Conservation (phyloP, 805 yeast species). For the Lachancea mirantina region DNA sequence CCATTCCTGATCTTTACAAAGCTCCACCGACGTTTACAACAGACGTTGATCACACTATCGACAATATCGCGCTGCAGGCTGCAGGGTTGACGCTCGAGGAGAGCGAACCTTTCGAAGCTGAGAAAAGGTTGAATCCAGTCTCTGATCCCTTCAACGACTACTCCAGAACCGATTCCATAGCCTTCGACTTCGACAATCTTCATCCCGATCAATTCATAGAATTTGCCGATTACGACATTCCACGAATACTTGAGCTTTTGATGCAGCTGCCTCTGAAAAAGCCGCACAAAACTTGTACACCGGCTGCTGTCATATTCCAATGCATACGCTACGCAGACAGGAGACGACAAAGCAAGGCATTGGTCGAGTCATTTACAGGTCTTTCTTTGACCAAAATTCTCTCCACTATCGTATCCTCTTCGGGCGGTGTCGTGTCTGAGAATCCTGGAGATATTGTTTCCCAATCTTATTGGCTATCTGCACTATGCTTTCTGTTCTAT, state of each 20-base stretch:
- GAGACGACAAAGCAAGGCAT: constrained; percentile 45
- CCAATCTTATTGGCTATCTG: constrained; percentile 84
- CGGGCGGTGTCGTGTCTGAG: constrained; percentile 40
- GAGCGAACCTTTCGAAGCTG: background rate
- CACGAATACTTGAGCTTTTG: constrained; percentile 62
- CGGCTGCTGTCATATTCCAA: constrained; percentile 66
- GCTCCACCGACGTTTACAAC: constrained; percentile 13
- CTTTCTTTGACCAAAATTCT: constrained; percentile 56
- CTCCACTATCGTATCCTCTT: constrained; percentile 50
- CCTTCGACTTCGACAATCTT: constrained; percentile 50
- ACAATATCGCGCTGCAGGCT: constrained; percentile 35
- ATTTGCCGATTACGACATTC: constrained; percentile 58
- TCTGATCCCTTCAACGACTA: constrained; percentile 18
- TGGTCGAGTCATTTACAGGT: constrained; percentile 53
- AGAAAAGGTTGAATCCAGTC: constrained; percentile 21
- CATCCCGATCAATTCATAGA: constrained; percentile 53
- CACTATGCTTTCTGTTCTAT: constrained; percentile 67
- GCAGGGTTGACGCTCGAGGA: constrained; percentile 28
- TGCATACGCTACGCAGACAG: constrained; percentile 61
- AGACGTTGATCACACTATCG: constrained; percentile 29
- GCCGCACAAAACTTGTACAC: constrained; percentile 41
- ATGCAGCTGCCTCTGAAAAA: constrained; percentile 51
- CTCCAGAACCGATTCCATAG: background rate
- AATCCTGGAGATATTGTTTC: constrained; percentile 53
- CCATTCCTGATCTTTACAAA: constrained; percentile 8